A percentile compares a stretch with the other conserved stretches of the same genome.
Conservation (phyloP, 352 stramenopile species). For the Pythium sp. region DNA sequence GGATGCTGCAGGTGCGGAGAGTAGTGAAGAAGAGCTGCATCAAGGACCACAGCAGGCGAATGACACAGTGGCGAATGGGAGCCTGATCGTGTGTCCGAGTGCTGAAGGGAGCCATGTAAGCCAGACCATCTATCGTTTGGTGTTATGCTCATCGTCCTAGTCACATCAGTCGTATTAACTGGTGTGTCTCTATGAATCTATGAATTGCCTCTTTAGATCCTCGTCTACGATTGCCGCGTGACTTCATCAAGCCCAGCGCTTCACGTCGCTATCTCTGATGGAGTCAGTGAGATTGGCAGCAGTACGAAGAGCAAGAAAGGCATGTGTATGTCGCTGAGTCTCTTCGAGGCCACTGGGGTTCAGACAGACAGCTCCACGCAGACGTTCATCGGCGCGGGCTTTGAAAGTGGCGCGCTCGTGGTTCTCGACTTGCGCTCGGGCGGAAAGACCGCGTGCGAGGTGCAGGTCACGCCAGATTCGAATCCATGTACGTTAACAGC, state of each 20-base stretch:
- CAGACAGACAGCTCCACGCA: slow-evolving; percentile 6
- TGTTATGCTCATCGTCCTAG: neutral
- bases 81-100: slow-evolving; percentile 44
- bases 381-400: slow-evolving; percentile 57
- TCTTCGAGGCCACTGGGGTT: slow-evolving; percentile 23
- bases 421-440: slow-evolving; percentile 58
- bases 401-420: slow-evolving; percentile 70
- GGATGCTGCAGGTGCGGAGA: neutral
- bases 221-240: slow-evolving; percentile 45
- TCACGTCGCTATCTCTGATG: slow-evolving; percentile 29
- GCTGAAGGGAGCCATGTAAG: slow-evolving; percentile 29
- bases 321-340: slow-evolving; percentile 35
- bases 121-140: neutral
- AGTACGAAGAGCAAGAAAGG: slow-evolving; percentile 27
- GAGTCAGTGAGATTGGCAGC: neutral
- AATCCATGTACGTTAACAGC: slow-evolving; percentile 47
- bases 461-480: slow-evolving; percentile 36
- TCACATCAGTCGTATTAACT: neutral
- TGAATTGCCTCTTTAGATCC: slow-evolving; percentile 26
- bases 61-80: slow-evolving; percentile 7
- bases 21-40: neutral
- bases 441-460: slow-evolving; percentile 48
- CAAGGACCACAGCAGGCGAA: neutral
- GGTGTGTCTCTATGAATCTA: neutral
- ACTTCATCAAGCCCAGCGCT: slow-evolving; percentile 26